phyloP scores from a whole-genome alignment of 2,329 filamentous ascomycete genomes.

The Apiospora rasikravindrae region DNA sequence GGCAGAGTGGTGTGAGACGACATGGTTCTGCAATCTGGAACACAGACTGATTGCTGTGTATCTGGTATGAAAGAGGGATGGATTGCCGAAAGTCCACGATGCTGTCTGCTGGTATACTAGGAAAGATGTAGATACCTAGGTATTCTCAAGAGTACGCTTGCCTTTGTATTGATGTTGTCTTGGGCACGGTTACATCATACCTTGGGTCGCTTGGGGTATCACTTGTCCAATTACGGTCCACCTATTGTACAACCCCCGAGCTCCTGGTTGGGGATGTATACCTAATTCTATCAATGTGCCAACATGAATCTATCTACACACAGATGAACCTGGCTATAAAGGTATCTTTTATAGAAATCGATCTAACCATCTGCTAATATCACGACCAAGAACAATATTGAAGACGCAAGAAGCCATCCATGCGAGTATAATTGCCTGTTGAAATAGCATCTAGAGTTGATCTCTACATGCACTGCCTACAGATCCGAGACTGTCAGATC shows the following conservation, averaged over 20 bases:
- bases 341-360: background rate
- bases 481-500: background rate
- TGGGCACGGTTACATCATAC: conserved; percentile 10
- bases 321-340: background rate
- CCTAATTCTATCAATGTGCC: background rate
- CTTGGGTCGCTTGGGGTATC: background rate
- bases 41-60: background rate
- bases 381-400: background rate
- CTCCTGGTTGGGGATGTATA: background rate
- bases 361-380: background rate
- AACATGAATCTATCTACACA: background rate
- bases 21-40: conserved; percentile 3
- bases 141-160: background rate
- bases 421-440: background rate
- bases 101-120: background rate
- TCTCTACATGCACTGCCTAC: background rate
- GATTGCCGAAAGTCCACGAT: background rate
- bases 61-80: too few species aligned
- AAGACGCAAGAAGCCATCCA: background rate
- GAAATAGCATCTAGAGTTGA: background rate
- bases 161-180: background rate
- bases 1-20: conserved; percentile 28
- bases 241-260: background rate
- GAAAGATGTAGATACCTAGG: background rate
- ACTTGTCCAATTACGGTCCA: conserved; percentile 8